phyloP scores from a whole-genome alignment of 805 yeast genomes.

The Saccharomycopsis javanensis region DNA sequence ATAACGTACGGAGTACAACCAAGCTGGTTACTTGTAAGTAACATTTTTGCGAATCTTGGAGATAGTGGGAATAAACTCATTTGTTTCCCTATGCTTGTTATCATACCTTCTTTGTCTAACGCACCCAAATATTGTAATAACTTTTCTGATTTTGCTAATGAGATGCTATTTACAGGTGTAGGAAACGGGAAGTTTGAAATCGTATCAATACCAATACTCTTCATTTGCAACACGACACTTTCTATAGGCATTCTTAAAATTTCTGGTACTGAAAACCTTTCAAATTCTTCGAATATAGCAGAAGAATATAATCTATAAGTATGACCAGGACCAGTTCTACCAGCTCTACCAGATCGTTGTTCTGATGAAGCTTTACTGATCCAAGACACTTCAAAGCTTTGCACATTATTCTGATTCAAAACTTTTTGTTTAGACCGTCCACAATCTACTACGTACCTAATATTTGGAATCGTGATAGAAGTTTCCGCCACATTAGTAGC shows the following conservation, averaged over 20 bases:
- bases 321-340: constrained; percentile 98
- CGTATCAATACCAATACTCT: constrained; percentile 91
- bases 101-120: constrained; percentile 37
- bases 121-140: constrained; percentile 73
- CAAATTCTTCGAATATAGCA: constrained; percentile 78
- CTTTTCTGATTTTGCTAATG: constrained; percentile 56
- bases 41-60: constrained; percentile 87
- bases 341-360: constrained; percentile 95
- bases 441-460: constrained; percentile 88
- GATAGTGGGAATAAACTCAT: constrained; percentile 90
- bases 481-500: constrained; percentile 99
- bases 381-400: constrained; percentile 87
- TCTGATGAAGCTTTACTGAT: constrained; percentile 90
- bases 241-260: constrained; percentile 93
- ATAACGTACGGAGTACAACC: constrained; percentile 82
- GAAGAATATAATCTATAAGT: constrained; percentile 88
- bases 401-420: constrained; percentile 80
- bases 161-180: constrained; percentile 67
- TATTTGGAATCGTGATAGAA: constrained; percentile 91
- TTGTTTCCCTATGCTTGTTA: constrained; percentile 72
- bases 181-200: constrained; percentile 93
- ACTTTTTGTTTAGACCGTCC: constrained; percentile 87
- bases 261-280: constrained; percentile 79
- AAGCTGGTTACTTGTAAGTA: constrained; percentile 78
- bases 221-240: constrained; percentile 91